These are phyloP conservation scores for Tolypocladium inflatum DNA, from an alignment of 2,329 filamentous ascomycete genomes.

Conservation along the genomic window DNA sequence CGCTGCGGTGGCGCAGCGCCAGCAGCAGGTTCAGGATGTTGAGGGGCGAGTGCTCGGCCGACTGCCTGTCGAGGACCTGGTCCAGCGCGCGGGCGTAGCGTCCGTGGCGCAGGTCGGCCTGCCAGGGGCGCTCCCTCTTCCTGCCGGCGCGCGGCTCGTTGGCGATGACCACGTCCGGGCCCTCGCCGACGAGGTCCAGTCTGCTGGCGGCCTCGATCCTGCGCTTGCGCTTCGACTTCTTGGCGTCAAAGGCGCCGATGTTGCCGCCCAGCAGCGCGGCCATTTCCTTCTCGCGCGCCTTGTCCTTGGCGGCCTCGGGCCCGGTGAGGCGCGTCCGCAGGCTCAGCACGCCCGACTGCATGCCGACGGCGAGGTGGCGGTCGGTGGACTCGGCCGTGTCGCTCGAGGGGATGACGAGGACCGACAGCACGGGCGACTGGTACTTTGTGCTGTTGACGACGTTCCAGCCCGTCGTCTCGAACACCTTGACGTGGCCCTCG, in stretches of 20 bases:
- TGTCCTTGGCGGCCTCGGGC: slow-evolving; percentile 65
- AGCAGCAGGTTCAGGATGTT: slow-evolving; percentile 68
- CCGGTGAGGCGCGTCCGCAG: slow-evolving; percentile 83
- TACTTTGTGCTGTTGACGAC: slow-evolving; percentile 95
- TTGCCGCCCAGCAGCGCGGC: slow-evolving; percentile 68
- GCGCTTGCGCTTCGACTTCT: slow-evolving; percentile 60
- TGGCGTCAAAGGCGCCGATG: slow-evolving; percentile 67
- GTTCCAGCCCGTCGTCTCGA: slow-evolving; percentile 90
- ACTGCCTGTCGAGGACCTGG: slow-evolving; percentile 52
- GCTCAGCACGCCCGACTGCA: slow-evolving; percentile 87
- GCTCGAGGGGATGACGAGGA: slow-evolving; percentile 55
- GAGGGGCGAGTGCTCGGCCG: slow-evolving; percentile 46
- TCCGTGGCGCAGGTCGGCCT: slow-evolving; percentile 68
- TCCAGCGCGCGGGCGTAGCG: slow-evolving; percentile 73
- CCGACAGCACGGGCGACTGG: slow-evolving; percentile 76
- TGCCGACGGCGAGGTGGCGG: slow-evolving; percentile 88
- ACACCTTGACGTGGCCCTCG: slow-evolving; percentile 95
- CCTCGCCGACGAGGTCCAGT: slow-evolving; percentile 78
- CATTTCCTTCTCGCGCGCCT: slow-evolving; percentile 78
- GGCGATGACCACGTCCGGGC: slow-evolving; percentile 80
- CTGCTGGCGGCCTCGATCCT: slow-evolving; percentile 32
- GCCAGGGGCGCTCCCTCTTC: slow-evolving; percentile 67
- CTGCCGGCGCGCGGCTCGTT: slow-evolving; percentile 43
- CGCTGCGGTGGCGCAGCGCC: slow-evolving; percentile 79
- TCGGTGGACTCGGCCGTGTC: slow-evolving; percentile 51